phyloP scores from a whole-genome alignment of 805 yeast genomes.

The Brettanomyces nanus region DNA sequence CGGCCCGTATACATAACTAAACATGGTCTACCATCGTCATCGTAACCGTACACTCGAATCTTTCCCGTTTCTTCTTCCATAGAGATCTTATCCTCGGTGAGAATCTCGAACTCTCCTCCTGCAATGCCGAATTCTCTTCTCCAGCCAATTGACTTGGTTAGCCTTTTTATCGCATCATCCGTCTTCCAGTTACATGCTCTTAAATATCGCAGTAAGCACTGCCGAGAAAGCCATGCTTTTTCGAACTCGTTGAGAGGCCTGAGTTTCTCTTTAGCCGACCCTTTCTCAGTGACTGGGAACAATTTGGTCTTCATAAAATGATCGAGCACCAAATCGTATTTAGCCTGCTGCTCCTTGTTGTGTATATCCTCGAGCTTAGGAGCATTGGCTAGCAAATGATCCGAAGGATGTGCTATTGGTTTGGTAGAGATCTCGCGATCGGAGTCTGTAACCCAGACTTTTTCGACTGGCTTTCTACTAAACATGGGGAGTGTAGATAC shows the following conservation, averaged over 20 bases:
- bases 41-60: slow-evolving; percentile 83
- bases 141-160: slow-evolving; percentile 79
- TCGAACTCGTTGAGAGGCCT: slow-evolving; percentile 43
- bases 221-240: slow-evolving; percentile 85
- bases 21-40: slow-evolving; percentile 87
- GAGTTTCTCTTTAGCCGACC: slow-evolving; percentile 23
- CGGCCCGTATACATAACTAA: slow-evolving; percentile 87
- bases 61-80: slow-evolving; percentile 88
- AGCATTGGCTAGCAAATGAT: slow-evolving; percentile 13
- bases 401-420: slow-evolving; percentile 52
- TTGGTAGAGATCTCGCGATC: slow-evolving; percentile 14
- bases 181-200: slow-evolving; percentile 89
- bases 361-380: slow-evolving; percentile 41
- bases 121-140: slow-evolving; percentile 83
- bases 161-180: slow-evolving; percentile 59
- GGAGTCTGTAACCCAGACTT: slow-evolving; percentile 21
- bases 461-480: slow-evolving; percentile 13
- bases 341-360: slow-evolving; percentile 43
- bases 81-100: slow-evolving; percentile 45
- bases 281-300: slow-evolving; percentile 43
- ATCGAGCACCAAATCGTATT: slow-evolving; percentile 48
- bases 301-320: slow-evolving; percentile 47
- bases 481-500: too few relatives aligned
- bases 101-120: slow-evolving; percentile 36
- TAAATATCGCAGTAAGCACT: slow-evolving; percentile 80